Evolutionary conservation across 495 filamentous ascomycete species (phyloP).

Genomic region (Diplogelasinospora grovesii): DNA sequence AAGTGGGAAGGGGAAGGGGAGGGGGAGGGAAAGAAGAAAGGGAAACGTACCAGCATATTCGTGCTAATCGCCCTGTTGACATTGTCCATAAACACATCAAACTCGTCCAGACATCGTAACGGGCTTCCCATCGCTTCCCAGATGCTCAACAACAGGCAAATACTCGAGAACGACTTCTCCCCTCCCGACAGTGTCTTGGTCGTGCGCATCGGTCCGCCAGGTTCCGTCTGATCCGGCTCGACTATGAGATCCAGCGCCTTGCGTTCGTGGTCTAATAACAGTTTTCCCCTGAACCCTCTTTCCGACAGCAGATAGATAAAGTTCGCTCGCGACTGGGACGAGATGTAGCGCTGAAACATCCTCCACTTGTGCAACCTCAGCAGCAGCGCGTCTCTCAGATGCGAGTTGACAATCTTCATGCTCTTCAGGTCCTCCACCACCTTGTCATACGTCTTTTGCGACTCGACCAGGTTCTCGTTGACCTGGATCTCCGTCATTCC

Average conservation of each 20-base stretch:
- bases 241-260: constrained; percentile 74
- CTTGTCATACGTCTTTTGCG: constrained; percentile 31
- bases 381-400: constrained; percentile 58
- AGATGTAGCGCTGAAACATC: constrained; percentile 75
- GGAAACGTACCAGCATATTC: constrained; percentile 74
- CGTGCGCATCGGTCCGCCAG: constrained; percentile 59
- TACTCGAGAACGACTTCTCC: constrained; percentile 95
- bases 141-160: constrained; percentile 83
- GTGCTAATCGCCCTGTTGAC: constrained; percentile 92
- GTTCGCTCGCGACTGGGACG: constrained; percentile 71
- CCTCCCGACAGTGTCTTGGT: constrained; percentile 91
- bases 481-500: constrained; percentile 67
- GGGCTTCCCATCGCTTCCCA: constrained; percentile 99
- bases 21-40: too few species aligned
- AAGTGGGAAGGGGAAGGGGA: background rate
- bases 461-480: constrained; percentile 31
- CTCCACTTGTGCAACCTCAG: constrained; percentile 70
- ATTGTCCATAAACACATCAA: constrained; percentile 98
- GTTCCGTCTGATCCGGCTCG: constrained; percentile 69
- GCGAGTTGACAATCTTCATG: constrained; percentile 46
- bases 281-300: constrained; percentile 75
- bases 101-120: constrained; percentile 92
- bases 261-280: constrained; percentile 66
- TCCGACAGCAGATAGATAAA: constrained; percentile 86
- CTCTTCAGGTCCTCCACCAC: constrained; percentile 32